Evolutionary conservation across 148 eudicot genomes (phyloP).

Genomic region (Camellia sinensis): DNA sequence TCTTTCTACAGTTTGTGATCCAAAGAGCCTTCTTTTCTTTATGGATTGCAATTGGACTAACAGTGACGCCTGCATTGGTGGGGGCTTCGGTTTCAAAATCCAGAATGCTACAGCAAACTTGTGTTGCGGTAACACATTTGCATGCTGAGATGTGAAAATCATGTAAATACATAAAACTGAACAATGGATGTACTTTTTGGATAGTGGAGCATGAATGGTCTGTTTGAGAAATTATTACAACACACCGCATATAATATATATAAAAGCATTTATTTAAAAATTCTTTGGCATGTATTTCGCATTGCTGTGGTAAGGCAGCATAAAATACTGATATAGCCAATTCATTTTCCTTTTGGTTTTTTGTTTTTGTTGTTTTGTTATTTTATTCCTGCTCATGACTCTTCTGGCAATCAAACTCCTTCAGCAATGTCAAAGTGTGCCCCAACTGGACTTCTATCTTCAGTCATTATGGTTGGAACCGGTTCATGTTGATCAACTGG

Average conservation of each 20-base stretch:
- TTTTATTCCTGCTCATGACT: too few relatives aligned
- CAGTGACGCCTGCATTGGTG: constrained; percentile 98
- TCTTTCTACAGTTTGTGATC: constrained; percentile 82
- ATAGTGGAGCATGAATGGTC: background rate
- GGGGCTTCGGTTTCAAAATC: constrained; percentile 93
- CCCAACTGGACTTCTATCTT: too few relatives aligned
- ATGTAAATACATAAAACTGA: constrained; percentile 15
- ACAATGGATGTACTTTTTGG: background rate
- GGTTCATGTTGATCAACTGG: too few relatives aligned
- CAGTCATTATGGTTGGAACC: too few relatives aligned
- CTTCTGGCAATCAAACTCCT: too few relatives aligned
- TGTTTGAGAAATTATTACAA: background rate
- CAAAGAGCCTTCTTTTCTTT: constrained; percentile 93
- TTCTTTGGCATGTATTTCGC: constrained; percentile 9
- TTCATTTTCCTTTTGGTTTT: background rate
- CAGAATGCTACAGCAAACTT: constrained; percentile 91
- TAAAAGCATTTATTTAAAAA: background rate
- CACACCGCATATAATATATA: constrained; percentile 1
- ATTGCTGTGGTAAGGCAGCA: background rate
- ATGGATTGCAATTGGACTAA: constrained; percentile 95
- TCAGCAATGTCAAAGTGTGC: too few relatives aligned
- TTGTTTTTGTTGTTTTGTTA: too few relatives aligned
- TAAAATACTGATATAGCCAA: too few relatives aligned
- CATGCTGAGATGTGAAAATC: constrained; percentile 57
- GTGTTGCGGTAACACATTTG: constrained; percentile 97